A percentile compares a stretch with the other conserved stretches of the same genome.
phyloP scores from a whole-genome alignment of 768 basidiomycete species.

The Hygrocybe punicea region DNA sequence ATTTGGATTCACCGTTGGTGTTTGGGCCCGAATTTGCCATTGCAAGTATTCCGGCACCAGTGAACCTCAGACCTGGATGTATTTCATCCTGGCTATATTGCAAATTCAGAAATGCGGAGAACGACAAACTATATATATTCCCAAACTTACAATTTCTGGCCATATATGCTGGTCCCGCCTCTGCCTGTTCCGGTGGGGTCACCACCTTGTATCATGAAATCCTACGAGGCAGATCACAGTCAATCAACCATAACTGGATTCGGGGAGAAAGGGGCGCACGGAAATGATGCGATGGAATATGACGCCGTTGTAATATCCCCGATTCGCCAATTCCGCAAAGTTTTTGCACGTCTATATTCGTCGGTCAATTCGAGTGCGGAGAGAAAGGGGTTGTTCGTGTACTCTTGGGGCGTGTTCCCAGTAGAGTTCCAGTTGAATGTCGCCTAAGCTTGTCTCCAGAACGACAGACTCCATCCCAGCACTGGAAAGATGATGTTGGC shows the following conservation, averaged over 20 bases:
- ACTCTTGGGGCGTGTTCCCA: conserved; percentile 80
- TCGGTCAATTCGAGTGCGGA: conserved; percentile 16
- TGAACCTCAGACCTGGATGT: conserved; percentile 86
- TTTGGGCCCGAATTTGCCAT: conserved; percentile 99
- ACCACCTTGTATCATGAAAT: conserved; percentile 96
- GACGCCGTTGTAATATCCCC: conserved; percentile 89
- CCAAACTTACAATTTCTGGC: conserved; percentile 72
- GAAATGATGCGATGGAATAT: conserved; percentile 90
- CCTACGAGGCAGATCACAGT: conserved; percentile 42
- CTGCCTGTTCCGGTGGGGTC: conserved; percentile 95
- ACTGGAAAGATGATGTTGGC: no score
- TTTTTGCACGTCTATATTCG: conserved; percentile 82
- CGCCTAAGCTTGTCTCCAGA: conserved; percentile 80
- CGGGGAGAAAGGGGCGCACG: conserved; percentile 40
- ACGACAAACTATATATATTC: neutral
- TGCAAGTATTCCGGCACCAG: conserved; percentile 92
- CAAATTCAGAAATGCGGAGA: conserved; percentile 5
- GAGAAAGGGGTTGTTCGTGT: conserved; percentile 42
- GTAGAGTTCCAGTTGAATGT: conserved; percentile 87
- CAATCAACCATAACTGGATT: neutral
- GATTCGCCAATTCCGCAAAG: conserved; percentile 85
- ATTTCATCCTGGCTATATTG: conserved; percentile 78
- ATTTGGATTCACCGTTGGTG: conserved; percentile 58
- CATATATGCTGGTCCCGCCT: conserved; percentile 87
- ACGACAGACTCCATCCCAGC: conserved; percentile 55